These are phyloP conservation scores for Ophiorrhiza pumila DNA, from an alignment of 257 asterid species.

Conservation along the genomic window DNA sequence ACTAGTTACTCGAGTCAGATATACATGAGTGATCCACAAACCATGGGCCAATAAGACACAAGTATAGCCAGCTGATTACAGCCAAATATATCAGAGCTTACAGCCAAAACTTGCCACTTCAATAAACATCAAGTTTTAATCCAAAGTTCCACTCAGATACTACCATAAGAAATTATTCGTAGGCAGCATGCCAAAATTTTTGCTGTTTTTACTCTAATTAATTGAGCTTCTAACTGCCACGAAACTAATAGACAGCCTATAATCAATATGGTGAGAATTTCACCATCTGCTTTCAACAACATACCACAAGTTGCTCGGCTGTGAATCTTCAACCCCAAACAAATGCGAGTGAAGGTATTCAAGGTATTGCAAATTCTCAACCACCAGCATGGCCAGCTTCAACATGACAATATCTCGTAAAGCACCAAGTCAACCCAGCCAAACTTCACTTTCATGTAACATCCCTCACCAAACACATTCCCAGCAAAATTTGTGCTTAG, in stretches of 20 bases:
- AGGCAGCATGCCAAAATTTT: neutral
- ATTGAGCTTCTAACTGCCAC: neutral
- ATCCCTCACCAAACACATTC: constrained; percentile 33
- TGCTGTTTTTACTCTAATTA: neutral
- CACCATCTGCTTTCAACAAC: constrained; percentile 12
- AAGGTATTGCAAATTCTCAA: constrained; percentile 22
- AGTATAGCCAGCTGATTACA: too few species aligned
- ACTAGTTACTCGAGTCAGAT: too few species aligned
- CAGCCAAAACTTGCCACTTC: neutral
- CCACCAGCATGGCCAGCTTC: constrained; percentile 32
- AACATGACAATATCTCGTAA: constrained; percentile 20
- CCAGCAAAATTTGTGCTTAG: constrained; percentile 27
- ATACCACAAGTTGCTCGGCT: constrained; percentile 18
- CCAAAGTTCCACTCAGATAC: neutral
- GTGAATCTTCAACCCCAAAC: constrained; percentile 26
- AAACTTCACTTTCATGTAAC: constrained; percentile 31
- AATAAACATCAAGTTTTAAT: neutral
- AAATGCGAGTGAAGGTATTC: constrained; percentile 19
- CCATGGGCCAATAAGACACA: too few species aligned
- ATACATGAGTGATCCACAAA: too few species aligned
- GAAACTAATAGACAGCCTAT: neutral
- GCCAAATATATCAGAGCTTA: neutral
- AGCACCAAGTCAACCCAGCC: constrained; percentile 29
- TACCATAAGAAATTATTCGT: neutral
- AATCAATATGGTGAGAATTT: neutral